A percentile compares a stretch with the other conserved stretches of the same genome.
Evolutionary conservation across 768 basidiomycete species (phyloP).

Genomic region (Plicaturopsis crispa): DNA sequence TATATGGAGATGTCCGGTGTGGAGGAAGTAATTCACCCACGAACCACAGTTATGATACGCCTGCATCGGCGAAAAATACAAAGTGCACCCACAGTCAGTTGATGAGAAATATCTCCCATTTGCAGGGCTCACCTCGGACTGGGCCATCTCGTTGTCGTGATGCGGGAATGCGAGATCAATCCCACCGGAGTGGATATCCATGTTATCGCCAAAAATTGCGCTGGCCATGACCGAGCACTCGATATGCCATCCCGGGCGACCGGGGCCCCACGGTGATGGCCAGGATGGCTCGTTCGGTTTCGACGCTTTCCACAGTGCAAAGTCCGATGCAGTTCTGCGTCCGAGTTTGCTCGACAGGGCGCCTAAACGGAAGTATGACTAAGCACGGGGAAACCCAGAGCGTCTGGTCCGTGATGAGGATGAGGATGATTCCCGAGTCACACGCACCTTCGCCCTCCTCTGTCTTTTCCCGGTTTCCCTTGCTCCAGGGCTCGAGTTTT

Average conservation of each 20-base stretch:
- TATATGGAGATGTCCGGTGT: constrained; percentile 97
- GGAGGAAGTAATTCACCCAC: constrained; percentile 99
- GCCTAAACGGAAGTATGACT: constrained; percentile 42
- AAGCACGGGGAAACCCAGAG: background rate
- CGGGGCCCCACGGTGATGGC: constrained; percentile 92
- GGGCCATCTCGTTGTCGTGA: constrained; percentile 98
- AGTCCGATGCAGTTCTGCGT: constrained; percentile 82
- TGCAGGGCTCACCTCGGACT: constrained; percentile 66
- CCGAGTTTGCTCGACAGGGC: constrained; percentile 49
- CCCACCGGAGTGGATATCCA: constrained; percentile 98
- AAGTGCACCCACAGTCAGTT: constrained; percentile 6
- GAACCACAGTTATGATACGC: constrained; percentile 87
- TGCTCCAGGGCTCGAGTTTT: constrained; percentile 94
- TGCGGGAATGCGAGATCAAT: constrained; percentile 98
- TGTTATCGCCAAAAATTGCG: constrained; percentile 78
- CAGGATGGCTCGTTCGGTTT: constrained; percentile 96
- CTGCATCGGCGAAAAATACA: no score
- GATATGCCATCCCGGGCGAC: constrained; percentile 99
- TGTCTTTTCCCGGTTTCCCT: constrained; percentile 83
- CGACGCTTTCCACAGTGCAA: constrained; percentile 96
- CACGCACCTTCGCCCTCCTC: constrained; percentile 85
- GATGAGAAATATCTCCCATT: constrained; percentile 6
- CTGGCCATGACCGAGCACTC: constrained; percentile 99
- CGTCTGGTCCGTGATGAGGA: constrained; percentile 3
- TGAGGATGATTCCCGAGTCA: background rate